These are phyloP conservation scores for Phaseolus coccineus DNA, from an alignment of 331 rosid genomes.

Conservation along the genomic window DNA sequence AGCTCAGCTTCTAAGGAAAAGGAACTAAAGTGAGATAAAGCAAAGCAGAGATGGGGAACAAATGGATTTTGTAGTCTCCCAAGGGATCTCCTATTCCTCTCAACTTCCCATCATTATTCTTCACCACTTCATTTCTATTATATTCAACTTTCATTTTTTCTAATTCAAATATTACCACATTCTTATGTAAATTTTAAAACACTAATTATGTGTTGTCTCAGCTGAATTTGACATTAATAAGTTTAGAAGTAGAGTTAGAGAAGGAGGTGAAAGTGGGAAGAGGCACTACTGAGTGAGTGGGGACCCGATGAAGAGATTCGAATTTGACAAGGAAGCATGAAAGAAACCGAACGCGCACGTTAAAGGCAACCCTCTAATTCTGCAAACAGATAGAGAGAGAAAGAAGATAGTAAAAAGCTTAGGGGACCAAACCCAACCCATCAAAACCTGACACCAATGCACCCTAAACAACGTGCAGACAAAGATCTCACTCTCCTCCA, in stretches of 20 bases:
- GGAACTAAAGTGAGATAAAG: slow-evolving; percentile 49
- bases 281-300: too few species aligned
- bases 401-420: background rate
- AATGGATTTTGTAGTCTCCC: slow-evolving; percentile 93
- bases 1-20: slow-evolving; percentile 61
- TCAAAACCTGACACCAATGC: slow-evolving; percentile 61
- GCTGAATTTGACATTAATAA: background rate
- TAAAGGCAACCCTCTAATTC: slow-evolving; percentile 45
- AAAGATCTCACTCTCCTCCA: slow-evolving; percentile 67
- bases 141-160: slow-evolving; percentile 20
- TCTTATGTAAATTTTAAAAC: background rate
- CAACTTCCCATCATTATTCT: slow-evolving; percentile 79
- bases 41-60: slow-evolving; percentile 70
- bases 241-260: too few species aligned
- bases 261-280: too few species aligned
- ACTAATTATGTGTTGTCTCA: background rate
- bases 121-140: slow-evolving; percentile 38
- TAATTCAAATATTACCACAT: slow-evolving; percentile 34
- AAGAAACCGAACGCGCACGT: slow-evolving; percentile 85
- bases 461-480: slow-evolving; percentile 62
- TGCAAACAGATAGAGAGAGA: slow-evolving; percentile 13
- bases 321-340: slow-evolving; percentile 61
- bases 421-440: slow-evolving; percentile 63
- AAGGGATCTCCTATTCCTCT: slow-evolving; percentile 84
- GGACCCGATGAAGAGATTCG: slow-evolving; percentile 68